phyloP scores from a whole-genome alignment of 257 asterid genomes.

The Apocynum venetum region DNA sequence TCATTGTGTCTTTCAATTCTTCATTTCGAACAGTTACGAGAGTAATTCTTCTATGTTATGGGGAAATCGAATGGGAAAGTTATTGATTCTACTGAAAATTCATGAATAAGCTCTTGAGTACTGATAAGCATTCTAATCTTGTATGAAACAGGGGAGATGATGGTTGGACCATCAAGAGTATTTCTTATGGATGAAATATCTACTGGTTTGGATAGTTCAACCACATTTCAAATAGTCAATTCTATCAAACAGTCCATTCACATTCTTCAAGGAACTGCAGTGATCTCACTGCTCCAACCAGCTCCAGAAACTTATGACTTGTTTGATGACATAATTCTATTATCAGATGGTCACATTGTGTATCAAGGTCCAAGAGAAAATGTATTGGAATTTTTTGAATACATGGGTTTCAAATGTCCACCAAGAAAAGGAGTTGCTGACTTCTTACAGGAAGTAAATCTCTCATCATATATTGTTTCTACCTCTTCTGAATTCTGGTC shows the following conservation, averaged over 20 bases:
- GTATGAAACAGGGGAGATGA: slow-evolving; percentile 60
- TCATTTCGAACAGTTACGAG: no score
- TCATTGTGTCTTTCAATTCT: no score
- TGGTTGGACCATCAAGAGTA: slow-evolving; percentile 89
- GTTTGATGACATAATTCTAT: slow-evolving; percentile 74
- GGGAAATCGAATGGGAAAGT: not conserved
- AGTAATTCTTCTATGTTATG: no score
- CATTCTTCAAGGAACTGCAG: slow-evolving; percentile 73
- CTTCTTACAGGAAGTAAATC: slow-evolving; percentile 81
- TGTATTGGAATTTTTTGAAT: slow-evolving; percentile 67
- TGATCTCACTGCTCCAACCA: slow-evolving; percentile 86
- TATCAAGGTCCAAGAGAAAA: slow-evolving; percentile 85
- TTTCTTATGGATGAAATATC: slow-evolving; percentile 96
- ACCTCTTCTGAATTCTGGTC: not conserved
- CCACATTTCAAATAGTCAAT: slow-evolving; percentile 78
- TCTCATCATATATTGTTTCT: not conserved
- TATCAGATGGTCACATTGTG: slow-evolving; percentile 74
- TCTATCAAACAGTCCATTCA: slow-evolving; percentile 73
- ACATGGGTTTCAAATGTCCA: slow-evolving; percentile 80
- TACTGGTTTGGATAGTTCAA: slow-evolving; percentile 87
- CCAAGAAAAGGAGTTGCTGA: slow-evolving; percentile 92
- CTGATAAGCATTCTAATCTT: not conserved
- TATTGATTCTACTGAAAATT: not conserved
- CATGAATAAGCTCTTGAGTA: not conserved
- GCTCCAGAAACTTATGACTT: slow-evolving; percentile 83